Percentiles rank a stretch among this genome's conserved stretches.
Conservation (phyloP, 495 filamentous ascomycete species). For the Podospora didyma region DNA sequence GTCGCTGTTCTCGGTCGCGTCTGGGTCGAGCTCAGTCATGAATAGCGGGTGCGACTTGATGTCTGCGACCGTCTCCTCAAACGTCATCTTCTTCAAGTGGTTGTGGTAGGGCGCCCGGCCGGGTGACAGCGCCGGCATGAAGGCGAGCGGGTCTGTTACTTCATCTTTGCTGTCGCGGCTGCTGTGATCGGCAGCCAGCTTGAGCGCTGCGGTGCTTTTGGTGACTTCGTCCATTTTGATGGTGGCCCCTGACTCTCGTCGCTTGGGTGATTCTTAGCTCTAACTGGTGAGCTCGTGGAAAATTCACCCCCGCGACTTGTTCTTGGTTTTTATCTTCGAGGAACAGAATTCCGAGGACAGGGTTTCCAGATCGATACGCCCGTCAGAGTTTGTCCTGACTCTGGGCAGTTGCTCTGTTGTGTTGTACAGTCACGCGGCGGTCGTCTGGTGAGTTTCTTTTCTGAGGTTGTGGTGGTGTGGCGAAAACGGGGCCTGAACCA, state of each 20-base stretch:
- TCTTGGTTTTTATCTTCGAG: too few relatives aligned
- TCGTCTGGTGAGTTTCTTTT: background rate
- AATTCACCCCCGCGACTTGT: background rate
- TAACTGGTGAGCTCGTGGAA: too few relatives aligned
- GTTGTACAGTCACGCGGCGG: too few relatives aligned
- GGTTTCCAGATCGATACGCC: background rate
- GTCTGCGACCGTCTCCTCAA: constrained; percentile 67
- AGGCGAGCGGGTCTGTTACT: constrained; percentile 9
- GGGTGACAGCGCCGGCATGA: constrained; percentile 28
- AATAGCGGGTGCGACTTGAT: constrained; percentile 85
- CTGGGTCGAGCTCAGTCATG: constrained; percentile 77
- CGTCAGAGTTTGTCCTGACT: background rate
- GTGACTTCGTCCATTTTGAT: background rate
- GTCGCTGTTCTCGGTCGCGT: constrained; percentile 54
- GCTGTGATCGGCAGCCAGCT: background rate
- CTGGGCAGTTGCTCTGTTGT: too few relatives aligned
- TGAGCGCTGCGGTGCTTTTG: background rate
- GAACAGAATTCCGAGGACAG: background rate
- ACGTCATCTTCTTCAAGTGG: constrained; percentile 54
- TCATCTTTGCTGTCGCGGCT: constrained; percentile 21
- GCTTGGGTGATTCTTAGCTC: too few relatives aligned
- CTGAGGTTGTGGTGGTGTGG: background rate
- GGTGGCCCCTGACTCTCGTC: too few relatives aligned
- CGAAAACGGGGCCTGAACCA: background rate
- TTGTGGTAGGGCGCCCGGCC: constrained; percentile 51